phyloP scores from a whole-genome alignment of 208 protist genomes.

The Sergeia podlipaevii region DNA sequence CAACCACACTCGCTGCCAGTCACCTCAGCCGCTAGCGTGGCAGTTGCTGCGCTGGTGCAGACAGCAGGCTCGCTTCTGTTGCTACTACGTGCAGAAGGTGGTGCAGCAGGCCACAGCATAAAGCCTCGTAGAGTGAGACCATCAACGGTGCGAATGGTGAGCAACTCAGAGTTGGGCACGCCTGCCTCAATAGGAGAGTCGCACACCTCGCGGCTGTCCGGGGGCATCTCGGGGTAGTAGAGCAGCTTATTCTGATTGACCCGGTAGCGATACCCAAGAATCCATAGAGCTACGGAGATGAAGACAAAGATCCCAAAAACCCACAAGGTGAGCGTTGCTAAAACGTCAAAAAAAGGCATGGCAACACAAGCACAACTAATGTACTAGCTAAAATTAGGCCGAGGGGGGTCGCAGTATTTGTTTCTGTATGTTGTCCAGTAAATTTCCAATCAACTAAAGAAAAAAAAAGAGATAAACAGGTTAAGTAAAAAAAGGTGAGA shows the following conservation, averaged over 20 bases:
- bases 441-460: constrained; percentile 3
- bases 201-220: constrained; percentile 47
- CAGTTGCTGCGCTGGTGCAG: not conserved
- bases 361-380: not conserved
- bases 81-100: constrained; percentile 5
- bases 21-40: not conserved
- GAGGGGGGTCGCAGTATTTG: not conserved
- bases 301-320: not conserved
- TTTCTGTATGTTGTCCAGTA: not conserved
- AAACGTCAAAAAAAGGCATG: constrained; percentile 13
- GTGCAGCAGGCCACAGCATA: constrained; percentile 56
- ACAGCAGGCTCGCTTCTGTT: not conserved
- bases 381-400: not conserved
- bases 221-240: constrained; percentile 64
- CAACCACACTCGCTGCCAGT: too few relatives aligned
- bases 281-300: constrained; percentile 18
- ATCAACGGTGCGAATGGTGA: constrained; percentile 62
- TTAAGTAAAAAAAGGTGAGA: not conserved
- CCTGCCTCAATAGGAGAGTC: constrained; percentile 50
- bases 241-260: constrained; percentile 50
- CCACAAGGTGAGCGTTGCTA: constrained; percentile 15
- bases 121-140: constrained; percentile 68
- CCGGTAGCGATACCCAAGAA: constrained; percentile 24
- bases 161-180: constrained; percentile 49
- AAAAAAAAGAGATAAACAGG: constrained; percentile 2